Conservation (phyloP, 2,329 filamentous ascomycete genomes). For the Phaeosphaeriaceae sp. region DNA sequence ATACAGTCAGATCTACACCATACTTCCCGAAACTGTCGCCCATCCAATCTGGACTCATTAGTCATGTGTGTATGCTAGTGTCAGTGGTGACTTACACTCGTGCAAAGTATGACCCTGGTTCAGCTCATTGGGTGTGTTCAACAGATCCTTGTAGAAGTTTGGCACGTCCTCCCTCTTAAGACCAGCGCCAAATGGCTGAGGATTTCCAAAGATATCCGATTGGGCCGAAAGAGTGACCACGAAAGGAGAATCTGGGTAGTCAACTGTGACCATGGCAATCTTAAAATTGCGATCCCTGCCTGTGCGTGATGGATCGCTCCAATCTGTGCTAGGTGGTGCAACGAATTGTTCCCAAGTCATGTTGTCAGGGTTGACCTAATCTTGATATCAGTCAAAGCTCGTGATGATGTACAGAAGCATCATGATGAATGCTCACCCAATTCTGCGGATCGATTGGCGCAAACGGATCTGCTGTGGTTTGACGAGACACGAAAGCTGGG, state of each 20-base stretch:
- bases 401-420: slow-evolving; percentile 3
- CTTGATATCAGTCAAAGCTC: slow-evolving; percentile 54
- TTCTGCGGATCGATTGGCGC: slow-evolving; percentile 60
- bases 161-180: slow-evolving; percentile 58
- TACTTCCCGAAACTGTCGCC: slow-evolving; percentile 62
- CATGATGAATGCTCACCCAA: slow-evolving; percentile 59
- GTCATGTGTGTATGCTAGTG: neutral
- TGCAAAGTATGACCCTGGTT: slow-evolving; percentile 63
- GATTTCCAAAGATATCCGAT: slow-evolving; percentile 62
- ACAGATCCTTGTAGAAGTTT: slow-evolving; percentile 59
- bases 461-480: slow-evolving; percentile 52
- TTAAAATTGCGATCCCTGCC: slow-evolving; percentile 63
- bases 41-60: slow-evolving; percentile 57
- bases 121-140: slow-evolving; percentile 59
- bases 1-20: slow-evolving; percentile 62
- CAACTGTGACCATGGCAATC: slow-evolving; percentile 62
- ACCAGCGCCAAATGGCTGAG: slow-evolving; percentile 53
- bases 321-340: slow-evolving; percentile 57
- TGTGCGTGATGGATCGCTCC: slow-evolving; percentile 55
- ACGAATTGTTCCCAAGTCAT: slow-evolving; percentile 59
- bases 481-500: slow-evolving; percentile 23
- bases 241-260: slow-evolving; percentile 61
- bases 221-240: slow-evolving; percentile 56
- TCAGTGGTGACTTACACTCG: slow-evolving; percentile 46
- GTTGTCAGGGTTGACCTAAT: slow-evolving; percentile 61